Conservation (phyloP, 176 grass and related monocot genomes). For the Luzula sylvatica region DNA sequence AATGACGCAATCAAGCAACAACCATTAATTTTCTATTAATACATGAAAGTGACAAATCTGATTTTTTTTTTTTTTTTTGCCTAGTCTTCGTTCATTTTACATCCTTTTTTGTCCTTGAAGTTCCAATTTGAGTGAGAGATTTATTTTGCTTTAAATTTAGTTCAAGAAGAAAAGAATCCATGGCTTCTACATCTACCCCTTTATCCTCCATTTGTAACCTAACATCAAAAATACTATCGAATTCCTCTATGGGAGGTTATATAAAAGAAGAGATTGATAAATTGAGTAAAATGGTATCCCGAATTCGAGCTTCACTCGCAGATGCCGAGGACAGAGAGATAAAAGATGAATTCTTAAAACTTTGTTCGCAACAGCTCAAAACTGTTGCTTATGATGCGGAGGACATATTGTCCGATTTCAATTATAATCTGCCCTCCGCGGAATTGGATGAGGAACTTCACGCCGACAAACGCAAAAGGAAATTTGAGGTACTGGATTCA, state of each 20-base stretch:
- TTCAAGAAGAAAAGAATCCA: background rate
- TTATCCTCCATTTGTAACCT: slow-evolving; percentile 1
- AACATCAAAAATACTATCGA: background rate
- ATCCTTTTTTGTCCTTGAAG: too few relatives aligned
- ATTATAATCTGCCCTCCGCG: background rate
- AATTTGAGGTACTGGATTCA: background rate
- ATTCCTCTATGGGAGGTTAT: background rate
- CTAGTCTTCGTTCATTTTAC: too few relatives aligned
- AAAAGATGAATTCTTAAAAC: background rate
- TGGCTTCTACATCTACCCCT: background rate
- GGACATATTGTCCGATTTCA: slow-evolving; percentile 1
- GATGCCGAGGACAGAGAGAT: slow-evolving; percentile 17
- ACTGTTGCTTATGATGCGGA: slow-evolving; percentile 8
- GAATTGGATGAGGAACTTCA: background rate
- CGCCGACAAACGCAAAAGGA: background rate
- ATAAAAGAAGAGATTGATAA: background rate
- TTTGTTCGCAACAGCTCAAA: slow-evolving; percentile 17
- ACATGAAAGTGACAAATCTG: too few relatives aligned
- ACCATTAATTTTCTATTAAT: too few relatives aligned
- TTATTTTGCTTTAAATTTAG: too few relatives aligned
- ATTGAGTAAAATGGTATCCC: background rate
- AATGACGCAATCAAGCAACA: too few relatives aligned
- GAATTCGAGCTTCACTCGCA: background rate
- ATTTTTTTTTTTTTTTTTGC: too few relatives aligned
- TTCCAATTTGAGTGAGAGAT: too few relatives aligned